phyloP scores from a whole-genome alignment of 805 yeast genomes.

The Hanseniaspora singularis region DNA sequence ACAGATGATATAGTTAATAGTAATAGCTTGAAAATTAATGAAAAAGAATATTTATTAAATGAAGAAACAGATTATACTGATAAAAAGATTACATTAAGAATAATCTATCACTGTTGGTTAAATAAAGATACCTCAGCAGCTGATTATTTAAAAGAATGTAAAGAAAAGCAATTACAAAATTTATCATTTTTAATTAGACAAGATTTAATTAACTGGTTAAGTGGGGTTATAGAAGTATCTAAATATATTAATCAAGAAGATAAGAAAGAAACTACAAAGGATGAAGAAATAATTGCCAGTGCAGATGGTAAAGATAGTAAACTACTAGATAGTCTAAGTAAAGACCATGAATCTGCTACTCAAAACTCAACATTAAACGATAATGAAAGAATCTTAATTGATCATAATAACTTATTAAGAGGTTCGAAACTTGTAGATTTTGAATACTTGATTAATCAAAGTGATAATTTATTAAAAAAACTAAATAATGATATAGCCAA shows the following conservation, averaged over 20 bases:
- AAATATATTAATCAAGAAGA: slow-evolving; percentile 34
- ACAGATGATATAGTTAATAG: slow-evolving; percentile 33
- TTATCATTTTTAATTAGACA: slow-evolving; percentile 76
- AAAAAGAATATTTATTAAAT: slow-evolving; percentile 14
- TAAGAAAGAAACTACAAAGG: too few species aligned
- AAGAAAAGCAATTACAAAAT: slow-evolving; percentile 48
- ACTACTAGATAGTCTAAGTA: too few species aligned
- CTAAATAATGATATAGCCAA: slow-evolving; percentile 28
- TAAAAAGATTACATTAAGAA: slow-evolving; percentile 44
- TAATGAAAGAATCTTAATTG: slow-evolving; percentile 40
- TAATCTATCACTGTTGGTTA: slow-evolving; percentile 67
- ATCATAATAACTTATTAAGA: slow-evolving; percentile 50
- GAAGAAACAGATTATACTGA: slow-evolving; percentile 31
- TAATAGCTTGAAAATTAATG: slow-evolving; percentile 22
- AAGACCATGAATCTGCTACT: too few species aligned
- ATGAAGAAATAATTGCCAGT: background rate
- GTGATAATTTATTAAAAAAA: slow-evolving; percentile 36
- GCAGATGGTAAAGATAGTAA: background rate
- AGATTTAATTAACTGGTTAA: slow-evolving; percentile 71
- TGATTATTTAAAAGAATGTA: slow-evolving; percentile 68
- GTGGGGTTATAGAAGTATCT: slow-evolving; percentile 52
- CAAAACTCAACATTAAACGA: too few species aligned
- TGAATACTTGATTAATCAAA: slow-evolving; percentile 50
- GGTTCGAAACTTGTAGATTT: slow-evolving; percentile 59
- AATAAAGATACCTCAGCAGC: slow-evolving; percentile 63